Evolutionary conservation across 108 stramenopile species (phyloP).

Genomic region (Discostella stelligeroides): DNA sequence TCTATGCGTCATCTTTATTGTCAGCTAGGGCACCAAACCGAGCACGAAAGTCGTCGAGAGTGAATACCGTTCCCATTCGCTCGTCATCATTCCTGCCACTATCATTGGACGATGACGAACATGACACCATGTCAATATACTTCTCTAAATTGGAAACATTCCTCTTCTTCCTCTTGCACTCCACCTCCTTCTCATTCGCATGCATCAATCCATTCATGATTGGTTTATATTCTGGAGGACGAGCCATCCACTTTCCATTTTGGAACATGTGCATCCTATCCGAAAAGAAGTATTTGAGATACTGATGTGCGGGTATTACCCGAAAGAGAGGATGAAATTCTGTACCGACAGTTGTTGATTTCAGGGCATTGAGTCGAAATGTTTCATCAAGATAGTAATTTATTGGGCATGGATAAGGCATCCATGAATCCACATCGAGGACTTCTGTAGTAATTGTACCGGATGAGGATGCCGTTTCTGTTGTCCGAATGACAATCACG

Average conservation of each 20-base stretch:
- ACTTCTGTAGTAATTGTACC: conserved; percentile 30
- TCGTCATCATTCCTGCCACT: not conserved
- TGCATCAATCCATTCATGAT: conserved; percentile 45
- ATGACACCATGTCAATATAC: conserved; percentile 35
- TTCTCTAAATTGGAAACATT: conserved; percentile 33
- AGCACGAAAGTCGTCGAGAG: conserved; percentile 16
- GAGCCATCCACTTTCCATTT: conserved; percentile 63
- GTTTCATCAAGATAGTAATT: conserved; percentile 56
- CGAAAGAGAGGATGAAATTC: conserved; percentile 68
- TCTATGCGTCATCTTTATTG: too few species aligned
- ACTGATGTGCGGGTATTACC: conserved; percentile 60
- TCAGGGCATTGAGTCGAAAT: conserved; percentile 49
- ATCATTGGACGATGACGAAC: not conserved
- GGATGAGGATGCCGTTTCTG: conserved; percentile 3
- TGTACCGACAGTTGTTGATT: conserved; percentile 13
- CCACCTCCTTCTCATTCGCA: not conserved
- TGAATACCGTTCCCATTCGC: conserved; percentile 3
- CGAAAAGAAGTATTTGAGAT: conserved; percentile 66
- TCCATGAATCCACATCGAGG: conserved; percentile 71
- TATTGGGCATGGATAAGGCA: conserved; percentile 72
- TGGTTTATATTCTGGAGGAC: conserved; percentile 67
- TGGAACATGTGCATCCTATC: conserved; percentile 86
- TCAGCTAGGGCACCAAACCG: not conserved
- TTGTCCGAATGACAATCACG: conserved; percentile 62
- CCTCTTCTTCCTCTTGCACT: not conserved